Conservation (phyloP, 2,329 filamentous ascomycete genomes). For the Pyricularia grisea region DNA sequence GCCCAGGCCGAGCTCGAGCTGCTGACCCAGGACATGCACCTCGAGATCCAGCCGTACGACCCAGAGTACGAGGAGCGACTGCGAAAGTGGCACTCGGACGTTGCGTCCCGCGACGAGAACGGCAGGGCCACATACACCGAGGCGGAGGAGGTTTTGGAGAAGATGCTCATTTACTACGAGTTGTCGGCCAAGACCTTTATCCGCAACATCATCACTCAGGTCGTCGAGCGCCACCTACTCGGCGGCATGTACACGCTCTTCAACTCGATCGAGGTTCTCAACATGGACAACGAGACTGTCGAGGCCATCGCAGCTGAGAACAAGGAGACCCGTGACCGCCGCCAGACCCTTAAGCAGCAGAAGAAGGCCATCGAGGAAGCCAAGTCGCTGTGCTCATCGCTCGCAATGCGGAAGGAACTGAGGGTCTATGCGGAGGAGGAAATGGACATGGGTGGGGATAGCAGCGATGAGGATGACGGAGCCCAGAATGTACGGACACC, state of each 20-base stretch:
- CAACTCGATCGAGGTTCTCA: slow-evolving; percentile 40
- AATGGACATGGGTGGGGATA: slow-evolving; percentile 13
- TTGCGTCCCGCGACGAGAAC: slow-evolving; percentile 25
- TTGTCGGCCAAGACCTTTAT: slow-evolving; percentile 42
- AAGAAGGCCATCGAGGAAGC: slow-evolving; percentile 42
- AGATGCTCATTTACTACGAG: slow-evolving; percentile 48
- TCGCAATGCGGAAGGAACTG: slow-evolving; percentile 43
- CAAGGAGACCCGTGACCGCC: slow-evolving; percentile 40
- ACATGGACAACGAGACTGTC: slow-evolving; percentile 32
- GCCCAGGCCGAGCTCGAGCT: slow-evolving; percentile 35
- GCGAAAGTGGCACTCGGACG: slow-evolving; percentile 32
- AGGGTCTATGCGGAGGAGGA: slow-evolving; percentile 21
- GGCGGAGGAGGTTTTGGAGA: slow-evolving; percentile 42
- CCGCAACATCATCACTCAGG: slow-evolving; percentile 42
- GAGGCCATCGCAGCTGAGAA: slow-evolving; percentile 44
- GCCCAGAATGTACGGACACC: background rate
- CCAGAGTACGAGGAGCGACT: slow-evolving; percentile 43
- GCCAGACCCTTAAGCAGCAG: slow-evolving; percentile 35
- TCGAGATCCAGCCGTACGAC: slow-evolving; percentile 43
- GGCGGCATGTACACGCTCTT: slow-evolving; percentile 42
- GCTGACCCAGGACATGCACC: slow-evolving; percentile 39
- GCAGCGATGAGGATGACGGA: slow-evolving; percentile 16
- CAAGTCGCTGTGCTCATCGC: slow-evolving; percentile 35
- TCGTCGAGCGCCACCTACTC: slow-evolving; percentile 40
- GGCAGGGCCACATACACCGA: slow-evolving; percentile 31